Percentiles rank a stretch among this genome's conserved stretches.
phyloP scores from a whole-genome alignment of 2,329 filamentous ascomycete species.

The Raffaelea ambrosiae region DNA sequence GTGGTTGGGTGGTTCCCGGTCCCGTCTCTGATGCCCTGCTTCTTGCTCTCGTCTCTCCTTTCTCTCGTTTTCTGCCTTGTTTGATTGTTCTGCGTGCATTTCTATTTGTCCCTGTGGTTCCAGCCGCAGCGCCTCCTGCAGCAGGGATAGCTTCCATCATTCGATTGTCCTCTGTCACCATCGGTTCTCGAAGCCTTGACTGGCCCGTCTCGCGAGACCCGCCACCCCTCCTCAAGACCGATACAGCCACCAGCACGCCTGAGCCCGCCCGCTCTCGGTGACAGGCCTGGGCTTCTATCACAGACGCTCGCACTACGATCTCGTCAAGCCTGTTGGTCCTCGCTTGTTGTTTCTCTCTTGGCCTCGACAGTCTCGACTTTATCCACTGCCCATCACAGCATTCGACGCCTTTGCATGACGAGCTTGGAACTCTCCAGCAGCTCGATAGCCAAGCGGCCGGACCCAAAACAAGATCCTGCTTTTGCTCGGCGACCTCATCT shows the following conservation, averaged over 20 bases:
- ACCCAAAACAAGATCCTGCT: too few relatives aligned
- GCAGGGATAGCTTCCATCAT: slow-evolving; percentile 12
- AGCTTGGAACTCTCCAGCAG: not conserved
- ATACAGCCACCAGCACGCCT: not conserved
- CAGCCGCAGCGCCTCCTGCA: too few relatives aligned
- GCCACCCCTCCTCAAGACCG: not conserved
- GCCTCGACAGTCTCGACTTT: not conserved
- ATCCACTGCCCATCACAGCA: not conserved
- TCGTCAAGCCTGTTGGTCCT: too few relatives aligned
- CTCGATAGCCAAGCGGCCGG: too few relatives aligned
- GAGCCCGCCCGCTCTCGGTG: too few relatives aligned
- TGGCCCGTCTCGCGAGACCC: not conserved
- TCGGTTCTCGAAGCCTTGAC: not conserved
- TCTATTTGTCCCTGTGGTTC: not conserved
- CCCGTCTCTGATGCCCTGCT: not conserved
- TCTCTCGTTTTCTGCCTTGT: not conserved
- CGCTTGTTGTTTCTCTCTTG: too few relatives aligned
- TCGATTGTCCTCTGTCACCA: slow-evolving; percentile 12
- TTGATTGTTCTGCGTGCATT: not conserved
- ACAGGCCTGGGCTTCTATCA: too few relatives aligned
- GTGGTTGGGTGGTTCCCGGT: too few relatives aligned
- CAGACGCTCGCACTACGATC: too few relatives aligned
- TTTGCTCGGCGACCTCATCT: too few relatives aligned
- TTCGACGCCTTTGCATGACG: not conserved
- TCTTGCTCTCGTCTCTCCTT: not conserved